phyloP scores from a whole-genome alignment of 208 protist genomes.

The Phytomonas francai region DNA sequence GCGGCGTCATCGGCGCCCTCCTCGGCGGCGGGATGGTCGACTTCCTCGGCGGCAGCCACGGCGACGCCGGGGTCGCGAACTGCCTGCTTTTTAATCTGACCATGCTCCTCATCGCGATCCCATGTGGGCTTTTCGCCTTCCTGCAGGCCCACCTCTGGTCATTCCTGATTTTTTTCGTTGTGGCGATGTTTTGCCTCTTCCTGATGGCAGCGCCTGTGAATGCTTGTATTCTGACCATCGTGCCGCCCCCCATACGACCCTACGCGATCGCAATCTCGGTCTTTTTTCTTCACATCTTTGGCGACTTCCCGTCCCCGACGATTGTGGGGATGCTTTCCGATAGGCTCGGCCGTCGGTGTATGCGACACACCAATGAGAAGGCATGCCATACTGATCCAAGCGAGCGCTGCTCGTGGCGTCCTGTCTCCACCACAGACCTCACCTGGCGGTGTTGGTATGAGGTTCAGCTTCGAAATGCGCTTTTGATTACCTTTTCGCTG shows the following conservation, averaged over 20 bases:
- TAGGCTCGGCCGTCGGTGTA: constrained; percentile 33
- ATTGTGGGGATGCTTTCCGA: constrained; percentile 68
- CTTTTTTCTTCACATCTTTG: constrained; percentile 81
- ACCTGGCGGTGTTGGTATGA: constrained; percentile 33
- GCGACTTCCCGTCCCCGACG: constrained; percentile 85
- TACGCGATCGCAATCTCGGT: constrained; percentile 82
- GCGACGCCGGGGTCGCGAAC: constrained; percentile 26
- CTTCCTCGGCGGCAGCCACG: constrained; percentile 47
- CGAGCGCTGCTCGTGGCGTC: constrained; percentile 48
- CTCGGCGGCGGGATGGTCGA: constrained; percentile 59
- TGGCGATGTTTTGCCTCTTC: constrained; percentile 59
- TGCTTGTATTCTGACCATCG: constrained; percentile 54
- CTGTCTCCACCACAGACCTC: constrained; percentile 12
- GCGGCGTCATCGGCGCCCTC: constrained; percentile 63
- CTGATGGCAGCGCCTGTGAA: constrained; percentile 77
- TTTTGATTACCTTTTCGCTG: constrained; percentile 57
- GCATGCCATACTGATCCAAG: background rate
- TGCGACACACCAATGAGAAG: background rate
- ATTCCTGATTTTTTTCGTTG: constrained; percentile 32
- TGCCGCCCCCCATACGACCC: constrained; percentile 51
- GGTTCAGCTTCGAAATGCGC: constrained; percentile 57
- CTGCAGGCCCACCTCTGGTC: constrained; percentile 14
- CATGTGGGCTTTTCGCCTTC: constrained; percentile 37
- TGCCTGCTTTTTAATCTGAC: constrained; percentile 44
- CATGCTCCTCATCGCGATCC: constrained; percentile 43